phyloP scores from a whole-genome alignment of 768 basidiomycete species.

The Mycena olivaceomarginata region DNA sequence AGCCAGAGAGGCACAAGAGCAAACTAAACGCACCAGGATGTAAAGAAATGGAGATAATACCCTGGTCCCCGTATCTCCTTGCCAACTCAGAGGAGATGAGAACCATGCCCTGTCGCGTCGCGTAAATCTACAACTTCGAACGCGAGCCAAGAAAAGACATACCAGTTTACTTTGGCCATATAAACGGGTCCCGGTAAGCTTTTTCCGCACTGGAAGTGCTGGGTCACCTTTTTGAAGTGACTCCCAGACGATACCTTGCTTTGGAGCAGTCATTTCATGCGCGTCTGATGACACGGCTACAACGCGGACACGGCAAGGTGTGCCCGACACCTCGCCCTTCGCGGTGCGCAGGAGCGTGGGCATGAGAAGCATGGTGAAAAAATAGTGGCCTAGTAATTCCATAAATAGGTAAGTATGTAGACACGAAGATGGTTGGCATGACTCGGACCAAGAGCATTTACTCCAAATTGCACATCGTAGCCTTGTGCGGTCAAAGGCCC shows the following conservation, averaged over 20 bases:
- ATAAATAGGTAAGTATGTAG: slow-evolving; percentile 7
- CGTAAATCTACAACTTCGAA: background rate
- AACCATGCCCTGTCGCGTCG: slow-evolving; percentile 49
- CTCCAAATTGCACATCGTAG: slow-evolving; percentile 60
- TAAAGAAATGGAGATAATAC: slow-evolving; percentile 54
- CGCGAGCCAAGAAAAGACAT: slow-evolving; percentile 8
- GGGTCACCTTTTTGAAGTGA: slow-evolving; percentile 53
- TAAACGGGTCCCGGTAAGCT: slow-evolving; percentile 40
- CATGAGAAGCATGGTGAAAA: slow-evolving; percentile 56
- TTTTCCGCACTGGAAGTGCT: slow-evolving; percentile 44
- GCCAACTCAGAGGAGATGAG: slow-evolving; percentile 54
- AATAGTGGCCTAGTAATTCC: slow-evolving; percentile 53
- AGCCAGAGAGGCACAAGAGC: background rate
- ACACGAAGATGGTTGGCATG: background rate
- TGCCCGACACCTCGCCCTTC: slow-evolving; percentile 48
- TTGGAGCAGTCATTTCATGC: slow-evolving; percentile 47
- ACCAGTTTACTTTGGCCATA: slow-evolving; percentile 65
- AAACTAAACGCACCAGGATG: slow-evolving; percentile 50
- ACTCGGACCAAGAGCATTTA: slow-evolving; percentile 52
- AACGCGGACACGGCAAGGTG: slow-evolving; percentile 52
- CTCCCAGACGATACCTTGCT: slow-evolving; percentile 55
- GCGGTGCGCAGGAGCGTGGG: slow-evolving; percentile 54
- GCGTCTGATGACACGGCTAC: slow-evolving; percentile 49
- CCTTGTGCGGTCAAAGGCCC: slow-evolving; percentile 55
- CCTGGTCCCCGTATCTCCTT: slow-evolving; percentile 52